These are phyloP conservation scores for Plasmodium chabaudi DNA, from an alignment of 169 alveolate species.

Conservation along the genomic window DNA sequence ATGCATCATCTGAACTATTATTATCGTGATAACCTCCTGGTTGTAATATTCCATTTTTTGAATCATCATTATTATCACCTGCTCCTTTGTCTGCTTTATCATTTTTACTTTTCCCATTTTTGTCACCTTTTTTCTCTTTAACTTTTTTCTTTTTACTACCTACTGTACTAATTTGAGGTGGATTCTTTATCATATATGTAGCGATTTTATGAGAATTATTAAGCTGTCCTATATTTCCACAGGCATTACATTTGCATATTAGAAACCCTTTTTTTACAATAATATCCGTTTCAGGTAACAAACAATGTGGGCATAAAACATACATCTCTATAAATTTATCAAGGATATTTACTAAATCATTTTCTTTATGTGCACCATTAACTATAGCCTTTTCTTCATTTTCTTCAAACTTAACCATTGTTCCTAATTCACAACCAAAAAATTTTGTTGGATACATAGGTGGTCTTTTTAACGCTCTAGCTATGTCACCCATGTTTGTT, in stretches of 20 bases:
- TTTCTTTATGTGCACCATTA: slow-evolving; percentile 95
- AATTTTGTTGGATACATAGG: slow-evolving; percentile 95
- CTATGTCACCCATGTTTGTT: slow-evolving; percentile 97
- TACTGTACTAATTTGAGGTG: slow-evolving; percentile 90
- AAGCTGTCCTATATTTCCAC: slow-evolving; percentile 95
- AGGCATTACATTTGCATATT: slow-evolving; percentile 96
- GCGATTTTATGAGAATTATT: slow-evolving; percentile 97
- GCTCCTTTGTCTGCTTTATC: slow-evolving; percentile 64
- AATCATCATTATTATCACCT: slow-evolving; percentile 67
- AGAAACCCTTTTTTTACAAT: slow-evolving; percentile 92
- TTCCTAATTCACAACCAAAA: slow-evolving; percentile 96
- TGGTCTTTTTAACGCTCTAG: slow-evolving; percentile 93
- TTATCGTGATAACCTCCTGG: slow-evolving; percentile 57
- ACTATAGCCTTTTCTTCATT: slow-evolving; percentile 95
- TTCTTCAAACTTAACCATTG: slow-evolving; percentile 95
- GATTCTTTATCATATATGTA: slow-evolving; percentile 94
- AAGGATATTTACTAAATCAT: slow-evolving; percentile 91
- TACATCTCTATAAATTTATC: slow-evolving; percentile 98
- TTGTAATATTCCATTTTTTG: slow-evolving; percentile 75
- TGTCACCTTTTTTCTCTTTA: slow-evolving; percentile 77
- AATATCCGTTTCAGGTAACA: slow-evolving; percentile 97
- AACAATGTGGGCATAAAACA: slow-evolving; percentile 98
- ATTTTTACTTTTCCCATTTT: slow-evolving; percentile 58
- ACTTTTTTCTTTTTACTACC: slow-evolving; percentile 77
- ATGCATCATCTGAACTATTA: slow-evolving; percentile 27